phyloP scores from a whole-genome alignment of 768 basidiomycete genomes.

The Boletus patriciae region DNA sequence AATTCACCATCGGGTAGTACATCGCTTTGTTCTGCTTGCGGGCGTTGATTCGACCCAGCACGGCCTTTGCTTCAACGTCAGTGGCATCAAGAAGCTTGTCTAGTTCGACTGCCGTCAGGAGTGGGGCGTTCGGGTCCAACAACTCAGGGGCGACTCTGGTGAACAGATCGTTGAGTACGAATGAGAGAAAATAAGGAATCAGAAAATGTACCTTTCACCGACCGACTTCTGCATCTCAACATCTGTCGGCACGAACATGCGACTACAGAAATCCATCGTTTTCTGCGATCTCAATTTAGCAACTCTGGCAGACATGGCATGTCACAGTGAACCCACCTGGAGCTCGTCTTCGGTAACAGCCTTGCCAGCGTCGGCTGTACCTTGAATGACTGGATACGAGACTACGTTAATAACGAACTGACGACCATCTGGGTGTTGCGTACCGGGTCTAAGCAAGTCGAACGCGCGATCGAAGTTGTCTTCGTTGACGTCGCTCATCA shows the following conservation, averaged over 20 bases:
- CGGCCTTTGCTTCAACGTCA: slow-evolving; percentile 10
- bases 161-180: neutral
- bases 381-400: slow-evolving; percentile 8
- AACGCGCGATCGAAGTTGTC: slow-evolving; percentile 16
- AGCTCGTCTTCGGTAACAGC: slow-evolving; percentile 7
- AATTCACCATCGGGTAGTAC: slow-evolving; percentile 14
- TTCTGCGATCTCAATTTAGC: neutral
- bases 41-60: slow-evolving; percentile 14
- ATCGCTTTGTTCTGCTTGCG: slow-evolving; percentile 17
- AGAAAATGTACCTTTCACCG: neutral
- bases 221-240: slow-evolving; percentile 5
- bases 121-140: neutral
- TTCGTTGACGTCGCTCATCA: slow-evolving; percentile 14
- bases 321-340: neutral
- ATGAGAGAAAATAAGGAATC: neutral
- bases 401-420: neutral
- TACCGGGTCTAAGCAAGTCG: slow-evolving; percentile 13
- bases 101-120: slow-evolving; percentile 1
- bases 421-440: neutral
- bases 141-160: neutral
- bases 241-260: slow-evolving; percentile 8
- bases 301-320: neutral
- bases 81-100: neutral
- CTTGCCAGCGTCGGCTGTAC: slow-evolving; percentile 6
- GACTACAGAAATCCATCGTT: slow-evolving; percentile 12